Conservation (phyloP, 306 rosid species). For the Corylus heterophylla region DNA sequence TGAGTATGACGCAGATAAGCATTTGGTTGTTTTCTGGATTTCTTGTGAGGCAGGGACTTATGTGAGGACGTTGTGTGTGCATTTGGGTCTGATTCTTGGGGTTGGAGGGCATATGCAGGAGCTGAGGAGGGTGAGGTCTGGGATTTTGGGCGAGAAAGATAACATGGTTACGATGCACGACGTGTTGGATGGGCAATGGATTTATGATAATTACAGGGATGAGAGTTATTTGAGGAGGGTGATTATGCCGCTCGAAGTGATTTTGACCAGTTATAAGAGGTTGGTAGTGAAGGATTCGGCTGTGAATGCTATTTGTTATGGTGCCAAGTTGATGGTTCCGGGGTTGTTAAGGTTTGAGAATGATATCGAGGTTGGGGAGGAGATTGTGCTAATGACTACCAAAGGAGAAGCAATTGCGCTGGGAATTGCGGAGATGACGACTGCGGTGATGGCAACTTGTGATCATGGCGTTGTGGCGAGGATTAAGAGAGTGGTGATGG, state of each 20-base stretch:
- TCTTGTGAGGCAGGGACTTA: slow-evolving; percentile 84
- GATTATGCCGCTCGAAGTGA: slow-evolving; percentile 74
- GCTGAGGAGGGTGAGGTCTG: slow-evolving; percentile 80
- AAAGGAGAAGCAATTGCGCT: slow-evolving; percentile 82
- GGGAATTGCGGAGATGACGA: slow-evolving; percentile 90
- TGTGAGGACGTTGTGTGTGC: slow-evolving; percentile 83
- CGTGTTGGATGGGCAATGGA: slow-evolving; percentile 88
- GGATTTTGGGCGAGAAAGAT: slow-evolving; percentile 83
- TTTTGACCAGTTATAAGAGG: slow-evolving; percentile 76
- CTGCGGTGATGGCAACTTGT: slow-evolving; percentile 89
- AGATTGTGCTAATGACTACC: slow-evolving; percentile 79
- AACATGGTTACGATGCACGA: slow-evolving; percentile 91
- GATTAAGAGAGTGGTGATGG: slow-evolving; percentile 93
- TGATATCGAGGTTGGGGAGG: slow-evolving; percentile 80
- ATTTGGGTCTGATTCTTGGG: slow-evolving; percentile 81
- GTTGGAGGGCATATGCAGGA: slow-evolving; percentile 92
- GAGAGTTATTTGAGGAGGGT: slow-evolving; percentile 79
- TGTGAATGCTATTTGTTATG: slow-evolving; percentile 85
- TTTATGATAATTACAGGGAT: slow-evolving; percentile 61
- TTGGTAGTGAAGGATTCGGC: slow-evolving; percentile 86
- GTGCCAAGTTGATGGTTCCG: slow-evolving; percentile 84
- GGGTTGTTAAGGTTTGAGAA: slow-evolving; percentile 82
- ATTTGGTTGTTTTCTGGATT: slow-evolving; percentile 77
- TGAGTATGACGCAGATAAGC: slow-evolving; percentile 66
- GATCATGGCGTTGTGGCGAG: slow-evolving; percentile 85